A percentile compares a stretch with the other conserved stretches of the same genome.
Evolutionary conservation across 306 rosid genomes (phyloP).

Genomic region (Glycyrrhiza uralensis): DNA sequence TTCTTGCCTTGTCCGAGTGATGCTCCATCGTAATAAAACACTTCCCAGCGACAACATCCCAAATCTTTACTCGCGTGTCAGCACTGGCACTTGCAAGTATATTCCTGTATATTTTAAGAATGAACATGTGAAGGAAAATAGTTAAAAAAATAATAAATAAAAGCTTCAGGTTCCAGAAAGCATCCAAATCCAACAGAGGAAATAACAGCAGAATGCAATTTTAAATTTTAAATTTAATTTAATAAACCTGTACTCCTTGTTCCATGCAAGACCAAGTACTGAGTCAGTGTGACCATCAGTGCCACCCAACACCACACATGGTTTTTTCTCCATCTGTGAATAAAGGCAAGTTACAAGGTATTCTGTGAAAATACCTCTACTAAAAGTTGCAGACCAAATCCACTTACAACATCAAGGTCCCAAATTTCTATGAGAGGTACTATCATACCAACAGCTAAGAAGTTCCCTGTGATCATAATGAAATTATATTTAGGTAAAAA

Average conservation of each 20-base stretch:
- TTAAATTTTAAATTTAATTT: too few species aligned
- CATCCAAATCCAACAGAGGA: slow-evolving; percentile 3
- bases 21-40: slow-evolving; percentile 76
- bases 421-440: slow-evolving; percentile 81
- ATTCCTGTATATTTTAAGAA: too few species aligned
- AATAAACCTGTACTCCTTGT: too few species aligned
- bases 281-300: slow-evolving; percentile 73
- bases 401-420: slow-evolving; percentile 86
- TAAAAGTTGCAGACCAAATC: background rate
- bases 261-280: slow-evolving; percentile 92
- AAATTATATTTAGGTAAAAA: too few species aligned
- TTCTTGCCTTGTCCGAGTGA: slow-evolving; percentile 81
- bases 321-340: slow-evolving; percentile 66
- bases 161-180: background rate
- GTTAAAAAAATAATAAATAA: background rate
- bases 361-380: background rate
- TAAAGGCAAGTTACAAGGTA: background rate
- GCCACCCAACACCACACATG: slow-evolving; percentile 65
- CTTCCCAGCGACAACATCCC: slow-evolving; percentile 75
- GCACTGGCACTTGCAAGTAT: slow-evolving; percentile 92
- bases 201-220: too few species aligned
- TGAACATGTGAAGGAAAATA: too few species aligned
- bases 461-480: slow-evolving; percentile 55
- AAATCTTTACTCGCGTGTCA: slow-evolving; percentile 71
- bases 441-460: slow-evolving; percentile 81